phyloP scores from a whole-genome alignment of 2,329 filamentous ascomycete species.

The Alternaria postmessia region DNA sequence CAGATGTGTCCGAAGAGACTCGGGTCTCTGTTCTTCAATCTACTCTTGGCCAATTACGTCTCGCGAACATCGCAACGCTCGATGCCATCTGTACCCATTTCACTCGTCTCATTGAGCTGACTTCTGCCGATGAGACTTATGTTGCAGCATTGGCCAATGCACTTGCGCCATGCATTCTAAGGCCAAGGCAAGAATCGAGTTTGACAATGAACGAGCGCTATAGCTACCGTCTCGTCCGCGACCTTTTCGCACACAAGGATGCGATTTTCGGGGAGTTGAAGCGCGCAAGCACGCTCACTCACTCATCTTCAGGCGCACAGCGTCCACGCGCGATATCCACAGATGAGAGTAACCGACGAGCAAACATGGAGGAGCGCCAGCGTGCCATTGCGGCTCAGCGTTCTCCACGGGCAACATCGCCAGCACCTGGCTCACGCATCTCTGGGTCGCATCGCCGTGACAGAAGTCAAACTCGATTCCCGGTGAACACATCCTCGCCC shows the following conservation, averaged over 20 bases:
- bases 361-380: slow-evolving; percentile 92
- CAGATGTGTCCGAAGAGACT: slow-evolving; percentile 70
- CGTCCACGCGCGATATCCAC: slow-evolving; percentile 89
- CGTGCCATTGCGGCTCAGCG: slow-evolving; percentile 74
- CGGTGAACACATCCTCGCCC: slow-evolving; percentile 68
- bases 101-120: slow-evolving; percentile 93
- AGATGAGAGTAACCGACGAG: slow-evolving; percentile 93
- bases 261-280: slow-evolving; percentile 96
- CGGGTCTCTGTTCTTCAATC: slow-evolving; percentile 93
- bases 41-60: slow-evolving; percentile 89
- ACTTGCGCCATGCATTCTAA: slow-evolving; percentile 85
- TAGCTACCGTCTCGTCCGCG: slow-evolving; percentile 86
- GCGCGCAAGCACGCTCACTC: slow-evolving; percentile 76
- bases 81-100: slow-evolving; percentile 99
- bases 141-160: slow-evolving; percentile 74
- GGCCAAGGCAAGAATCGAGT: slow-evolving; percentile 85
- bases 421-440: slow-evolving; percentile 65
- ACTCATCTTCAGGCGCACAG: slow-evolving; percentile 64
- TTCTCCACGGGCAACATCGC: slow-evolving; percentile 74
- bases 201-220: slow-evolving; percentile 96
- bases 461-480: slow-evolving; percentile 83
- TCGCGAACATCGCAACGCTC: slow-evolving; percentile 98
- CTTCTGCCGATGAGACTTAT: slow-evolving; percentile 91
- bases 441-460: slow-evolving; percentile 68
- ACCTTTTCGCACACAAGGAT: slow-evolving; percentile 93